Percentiles rank a stretch among this genome's conserved stretches.
Conservation (phyloP, 2,329 filamentous ascomycete genomes). For the Cercospora brassicicola region DNA sequence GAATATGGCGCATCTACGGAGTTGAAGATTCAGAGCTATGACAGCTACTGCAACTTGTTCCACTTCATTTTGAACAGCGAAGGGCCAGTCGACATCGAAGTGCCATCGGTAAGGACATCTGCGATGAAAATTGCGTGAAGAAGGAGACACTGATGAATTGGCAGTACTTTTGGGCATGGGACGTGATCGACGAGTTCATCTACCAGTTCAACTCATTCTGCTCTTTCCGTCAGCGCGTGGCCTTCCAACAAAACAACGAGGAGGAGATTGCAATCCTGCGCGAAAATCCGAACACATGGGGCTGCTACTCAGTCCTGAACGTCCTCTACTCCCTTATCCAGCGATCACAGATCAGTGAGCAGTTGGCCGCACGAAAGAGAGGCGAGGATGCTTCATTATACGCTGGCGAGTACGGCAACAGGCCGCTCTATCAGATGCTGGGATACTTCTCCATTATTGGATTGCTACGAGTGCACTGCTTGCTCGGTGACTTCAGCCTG, state of each 20-base stretch:
- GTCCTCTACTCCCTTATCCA: conserved; percentile 99
- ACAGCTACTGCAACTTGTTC: conserved; percentile 98
- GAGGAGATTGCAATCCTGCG: conserved; percentile 89
- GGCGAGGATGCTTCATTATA: conserved; percentile 85
- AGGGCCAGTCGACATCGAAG: conserved; percentile 95
- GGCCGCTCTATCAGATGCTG: conserved; percentile 95
- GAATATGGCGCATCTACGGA: conserved; percentile 95
- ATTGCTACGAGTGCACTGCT: conserved; percentile 89
- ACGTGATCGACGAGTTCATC: conserved; percentile 99
- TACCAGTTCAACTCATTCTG: conserved; percentile 99
- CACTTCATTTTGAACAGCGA: conserved; percentile 99
- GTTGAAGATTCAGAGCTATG: conserved; percentile 97
- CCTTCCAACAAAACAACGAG: conserved; percentile 70
- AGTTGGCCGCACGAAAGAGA: conserved; percentile 90
- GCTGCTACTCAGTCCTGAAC: conserved; percentile 98
- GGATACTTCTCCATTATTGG: conserved; percentile 99
- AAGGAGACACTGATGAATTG: conserved; percentile 20
- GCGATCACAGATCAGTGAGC: conserved; percentile 95
- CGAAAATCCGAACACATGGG: conserved; percentile 98
- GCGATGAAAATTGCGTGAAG: conserved; percentile 4
- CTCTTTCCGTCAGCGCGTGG: conserved; percentile 89
- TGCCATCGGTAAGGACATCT: conserved; percentile 75
- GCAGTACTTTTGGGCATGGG: conserved; percentile 99
- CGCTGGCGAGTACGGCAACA: conserved; percentile 90
- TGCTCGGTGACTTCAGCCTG: conserved; percentile 95